Evolutionary conservation across 2,329 filamentous ascomycete genomes (phyloP), one percentile per base, ranked within the genome.

Genomic region (Trichoderma sp.): DNA sequence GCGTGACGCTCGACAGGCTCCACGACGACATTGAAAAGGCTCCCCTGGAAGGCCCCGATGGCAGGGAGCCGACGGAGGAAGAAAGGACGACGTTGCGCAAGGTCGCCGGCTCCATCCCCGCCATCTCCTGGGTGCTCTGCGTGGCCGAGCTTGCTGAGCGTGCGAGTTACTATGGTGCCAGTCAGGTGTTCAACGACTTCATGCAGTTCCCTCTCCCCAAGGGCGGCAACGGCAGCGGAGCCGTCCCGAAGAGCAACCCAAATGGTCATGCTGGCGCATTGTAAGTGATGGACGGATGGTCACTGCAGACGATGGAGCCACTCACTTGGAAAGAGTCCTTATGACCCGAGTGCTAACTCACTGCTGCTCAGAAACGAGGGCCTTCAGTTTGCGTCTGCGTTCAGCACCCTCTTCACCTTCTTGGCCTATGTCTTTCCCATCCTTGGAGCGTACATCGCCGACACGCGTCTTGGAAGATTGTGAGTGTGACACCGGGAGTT

Each of bases 391-490:
- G 61, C 65, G 21, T 66, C 65, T 17, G 65, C 65, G 5, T 66
- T 66, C 24, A 60, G 61, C 47, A 63, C 55, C 17, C 26, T 66
- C 45, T 66, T 66, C 61, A 66, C 65, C 3, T 66, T 66, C 30
- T 55, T 66, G 55, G 60, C 65, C 52, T 66, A 66, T 48, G 55
- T 66, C 34, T 66, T 66, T 30, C 65, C 65, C 7, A 66, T 66
- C 30, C 55, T 66, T 1, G 65, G 65, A 26, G 65, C 65, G 2
- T 66, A 66, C 17, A 66, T 66, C 43, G 65, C 65, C 5, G 65
- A 66, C 19, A 48, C 55, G 9, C 45, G 55, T 7, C 60, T 66
- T 19, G 65, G 65, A 14, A 64, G 54, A 48, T 66, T 66, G 65
- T 66, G 26, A 66, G 65, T 64, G 19, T 10, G n/a, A 24, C 26